Base-by-base conservation (phyloP, 257 asterid genomes). In the Buddleja alternifolia region DNA sequence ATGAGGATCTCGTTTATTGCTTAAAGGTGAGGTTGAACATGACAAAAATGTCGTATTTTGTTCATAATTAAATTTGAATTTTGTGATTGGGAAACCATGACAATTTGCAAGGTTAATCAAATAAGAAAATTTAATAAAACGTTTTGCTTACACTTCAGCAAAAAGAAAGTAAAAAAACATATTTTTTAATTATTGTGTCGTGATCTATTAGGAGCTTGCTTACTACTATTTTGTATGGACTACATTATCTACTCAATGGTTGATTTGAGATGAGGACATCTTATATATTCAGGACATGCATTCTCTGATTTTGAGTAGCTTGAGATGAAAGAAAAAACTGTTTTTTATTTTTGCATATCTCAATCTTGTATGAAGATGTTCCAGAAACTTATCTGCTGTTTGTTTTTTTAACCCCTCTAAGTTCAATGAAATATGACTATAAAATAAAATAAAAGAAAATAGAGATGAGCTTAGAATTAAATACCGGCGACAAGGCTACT, bases 1-100 rank as follows among this genome's bases (percentile, higher is more conserved):
- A 94, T 73, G 97, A 89, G 76, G 97, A 91, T 79, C 93, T 89
- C 73, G 70, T 94, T 77, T 94, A 84, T 73, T 91, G 99, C 88
- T 81, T 86, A 74, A 94, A 94, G 97, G 99, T 94, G 78, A 78
- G 85, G 23, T 67, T 63, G 62, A 14, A 52, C 32, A 24, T 34
- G 65, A 71, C 41, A 42, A 25, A 25, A 64, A 4, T 57, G 6
- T 32, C 60, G 40, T 71, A 51, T 42, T 50, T 29, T 5, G 34
- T 29, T 29, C 5, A 5, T 29, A 29, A 29, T 29, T n/a, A n/a
- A n/a, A n/a, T 16, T 60, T 77, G 46, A 58, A 71, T 34, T 42
- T 59, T 55, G 36, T 25, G 41, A 10, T 58, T 55, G 55, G 39
- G 10, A 51, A 55, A 69, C 41, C 10, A 23, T 42, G n/a, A 29